phyloP scores from a whole-genome alignment of 768 basidiomycete species.

The Tubosaeta sp. region DNA sequence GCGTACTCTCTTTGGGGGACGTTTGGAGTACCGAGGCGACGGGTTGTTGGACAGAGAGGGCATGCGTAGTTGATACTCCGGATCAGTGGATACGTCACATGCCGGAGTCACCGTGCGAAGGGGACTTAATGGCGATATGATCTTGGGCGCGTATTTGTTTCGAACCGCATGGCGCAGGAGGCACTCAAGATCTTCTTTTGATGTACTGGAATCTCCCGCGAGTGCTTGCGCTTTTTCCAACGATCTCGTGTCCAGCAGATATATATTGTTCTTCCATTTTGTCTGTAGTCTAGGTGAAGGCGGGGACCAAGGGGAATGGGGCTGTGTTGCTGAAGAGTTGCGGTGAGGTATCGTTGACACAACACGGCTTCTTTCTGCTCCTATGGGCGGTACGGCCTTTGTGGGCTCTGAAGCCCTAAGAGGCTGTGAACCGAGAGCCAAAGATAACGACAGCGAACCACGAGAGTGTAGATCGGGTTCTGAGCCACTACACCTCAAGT shows the following conservation, averaged over 20 bases:
- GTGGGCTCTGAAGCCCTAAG: slow-evolving; percentile 16
- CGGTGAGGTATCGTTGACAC: slow-evolving; percentile 15
- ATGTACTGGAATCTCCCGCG: neutral
- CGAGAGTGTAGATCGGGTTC: slow-evolving; percentile 1
- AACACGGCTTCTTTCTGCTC: slow-evolving; percentile 27
- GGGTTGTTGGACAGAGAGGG: slow-evolving; percentile 17
- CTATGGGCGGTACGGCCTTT: slow-evolving; percentile 25
- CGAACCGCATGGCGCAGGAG: slow-evolving; percentile 22
- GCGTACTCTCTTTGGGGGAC: slow-evolving; percentile 18
- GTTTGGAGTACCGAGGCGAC: slow-evolving; percentile 21
- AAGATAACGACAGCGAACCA: slow-evolving; percentile 18
- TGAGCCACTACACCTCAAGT: slow-evolving; percentile 7
- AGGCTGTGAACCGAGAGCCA: slow-evolving; percentile 27
- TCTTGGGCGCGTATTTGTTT: slow-evolving; percentile 26
- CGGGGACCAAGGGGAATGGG: slow-evolving; percentile 7
- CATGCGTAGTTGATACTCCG: slow-evolving; percentile 16
- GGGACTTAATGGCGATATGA: slow-evolving; percentile 30
- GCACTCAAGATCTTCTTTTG: slow-evolving; percentile 21
- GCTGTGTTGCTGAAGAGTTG: neutral
- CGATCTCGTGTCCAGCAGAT: neutral
- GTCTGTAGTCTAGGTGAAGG: slow-evolving; percentile 4
- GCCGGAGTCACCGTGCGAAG: slow-evolving; percentile 19
- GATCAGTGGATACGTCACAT: slow-evolving; percentile 14
- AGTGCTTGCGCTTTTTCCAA: neutral
- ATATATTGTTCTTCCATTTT: slow-evolving; percentile 1